Evolutionary conservation across 192 early-diverging fungal genomes (phyloP), one percentile per base, ranked within the genome.

Genomic region (Chytriomyces sp.): DNA sequence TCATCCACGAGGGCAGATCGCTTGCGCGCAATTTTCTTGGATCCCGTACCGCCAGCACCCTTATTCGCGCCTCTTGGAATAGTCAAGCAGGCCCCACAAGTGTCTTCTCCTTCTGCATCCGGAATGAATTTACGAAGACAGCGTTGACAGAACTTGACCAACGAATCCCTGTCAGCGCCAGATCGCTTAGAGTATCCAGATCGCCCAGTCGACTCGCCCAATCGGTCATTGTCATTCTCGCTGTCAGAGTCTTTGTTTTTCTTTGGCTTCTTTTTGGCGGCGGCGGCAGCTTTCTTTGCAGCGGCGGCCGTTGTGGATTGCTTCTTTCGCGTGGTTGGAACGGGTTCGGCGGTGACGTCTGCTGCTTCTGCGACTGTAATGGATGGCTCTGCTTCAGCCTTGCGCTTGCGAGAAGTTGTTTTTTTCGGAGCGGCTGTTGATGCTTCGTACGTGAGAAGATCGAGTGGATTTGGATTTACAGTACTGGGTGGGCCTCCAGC

Each of bases 61-160:
- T 57, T 57, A 3, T 47, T 47, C 0, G 48, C 53, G 2, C 35
- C 35, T 46, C 72, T 60, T 7, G 78, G 78, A 48, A 79, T 79
- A 61, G n/a, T 79, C 65, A 67, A 45, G 46, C 78, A 79, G 0
- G 78, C 78, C 2, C 46, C 28, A 45, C 78, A 79, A 10, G 60
- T 65, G 28, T 66, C 66, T 5, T 64, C 50, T 3, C 45, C 69
- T 20, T 78, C 77, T 7, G 20, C 47, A 5, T 45, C 64, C 0
- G 78, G 78, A 6, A 79, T 24, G 48, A 74, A 79, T 62, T 67
- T 72, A 1, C 78, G 69, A 7, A 72, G 62, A 53, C 78, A 79
- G 1, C 78, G 45, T 6, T 57, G 24, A 49, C 78, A 79, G 50
- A 79, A 79, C 16, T 50, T 28, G 9, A 78, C 11, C 20, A 62